Percentiles rank a stretch among this genome's conserved stretches.
Conservation (phyloP, 495 filamentous ascomycete species). For the Penicillium maclennaniae region DNA sequence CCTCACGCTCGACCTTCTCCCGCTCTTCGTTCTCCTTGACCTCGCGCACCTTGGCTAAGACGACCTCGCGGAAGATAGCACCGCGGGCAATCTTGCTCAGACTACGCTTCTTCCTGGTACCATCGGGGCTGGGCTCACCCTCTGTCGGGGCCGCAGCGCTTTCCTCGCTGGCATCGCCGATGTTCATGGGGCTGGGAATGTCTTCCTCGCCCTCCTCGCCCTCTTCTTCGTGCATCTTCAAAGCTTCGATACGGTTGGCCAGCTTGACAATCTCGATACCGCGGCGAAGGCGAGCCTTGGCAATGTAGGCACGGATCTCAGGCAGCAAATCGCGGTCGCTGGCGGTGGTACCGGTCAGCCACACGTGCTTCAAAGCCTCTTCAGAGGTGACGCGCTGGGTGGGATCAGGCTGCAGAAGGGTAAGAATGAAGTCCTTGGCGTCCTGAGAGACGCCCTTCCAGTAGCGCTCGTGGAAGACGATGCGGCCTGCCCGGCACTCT, state of each 20-base stretch:
- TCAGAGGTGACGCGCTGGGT: slow-evolving; percentile 73
- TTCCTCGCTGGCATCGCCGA: slow-evolving; percentile 29
- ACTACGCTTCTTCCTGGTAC: slow-evolving; percentile 54
- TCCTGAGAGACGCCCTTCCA: slow-evolving; percentile 97
- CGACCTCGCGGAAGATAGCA: slow-evolving; percentile 96
- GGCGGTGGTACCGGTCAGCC: slow-evolving; percentile 87
- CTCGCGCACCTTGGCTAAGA: slow-evolving; percentile 91
- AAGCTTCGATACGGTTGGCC: slow-evolving; percentile 91
- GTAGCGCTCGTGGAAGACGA: slow-evolving; percentile 97
- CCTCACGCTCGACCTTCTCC: slow-evolving; percentile 57
- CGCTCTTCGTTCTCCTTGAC: slow-evolving; percentile 83
- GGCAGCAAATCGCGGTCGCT: slow-evolving; percentile 95
- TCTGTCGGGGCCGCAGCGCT: background rate
- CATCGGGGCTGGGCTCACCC: slow-evolving; percentile 10
- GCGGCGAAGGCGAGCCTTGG: slow-evolving; percentile 81
- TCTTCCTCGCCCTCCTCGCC: slow-evolving; percentile 58
- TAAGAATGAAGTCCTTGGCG: slow-evolving; percentile 90
- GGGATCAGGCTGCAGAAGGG: slow-evolving; percentile 75
- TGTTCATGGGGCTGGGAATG: slow-evolving; percentile 55
- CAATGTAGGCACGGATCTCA: slow-evolving; percentile 92
- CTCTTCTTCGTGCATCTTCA: slow-evolving; percentile 87
- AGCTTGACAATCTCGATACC: slow-evolving; percentile 98
- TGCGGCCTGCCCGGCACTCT: slow-evolving; percentile 82
- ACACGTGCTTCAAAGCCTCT: slow-evolving; percentile 78
- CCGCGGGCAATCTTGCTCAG: slow-evolving; percentile 76